These are phyloP conservation scores for Tephrocybe sp. DNA, from an alignment of 768 basidiomycete species.

Conservation along the genomic window DNA sequence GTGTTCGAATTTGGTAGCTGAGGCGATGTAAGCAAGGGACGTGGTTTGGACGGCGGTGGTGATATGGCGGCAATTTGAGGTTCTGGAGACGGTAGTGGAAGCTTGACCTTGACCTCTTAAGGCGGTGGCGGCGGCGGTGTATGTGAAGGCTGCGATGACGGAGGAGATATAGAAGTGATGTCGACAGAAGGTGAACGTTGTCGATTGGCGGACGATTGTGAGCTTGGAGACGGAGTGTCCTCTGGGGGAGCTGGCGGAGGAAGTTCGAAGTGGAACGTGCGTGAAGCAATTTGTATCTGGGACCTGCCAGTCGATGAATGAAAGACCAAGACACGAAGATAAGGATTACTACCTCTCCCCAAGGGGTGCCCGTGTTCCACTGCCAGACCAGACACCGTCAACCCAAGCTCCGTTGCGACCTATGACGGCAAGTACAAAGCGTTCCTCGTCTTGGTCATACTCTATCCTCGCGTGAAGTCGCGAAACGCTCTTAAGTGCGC, in stretches of 20 bases:
- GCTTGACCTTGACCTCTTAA: constrained; percentile 49
- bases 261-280: constrained; percentile 95
- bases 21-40: constrained; percentile 36
- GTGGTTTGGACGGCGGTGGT: constrained; percentile 38
- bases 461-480: constrained; percentile 94
- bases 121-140: constrained; percentile 68
- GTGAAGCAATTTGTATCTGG: constrained; percentile 95
- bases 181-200: constrained; percentile 81
- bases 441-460: constrained; percentile 87
- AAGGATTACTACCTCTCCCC: constrained; percentile 63
- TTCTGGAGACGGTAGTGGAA: constrained; percentile 40
- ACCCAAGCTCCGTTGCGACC: constrained; percentile 99
- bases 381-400: constrained; percentile 92
- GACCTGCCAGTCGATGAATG: constrained; percentile 51
- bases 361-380: constrained; percentile 83
- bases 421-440: constrained; percentile 86
- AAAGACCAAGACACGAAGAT: constrained; percentile 8
- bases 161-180: constrained; percentile 79
- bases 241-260: constrained; percentile 84
- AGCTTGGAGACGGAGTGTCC: constrained; percentile 80
- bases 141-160: constrained; percentile 76
- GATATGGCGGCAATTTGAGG: constrained; percentile 39
- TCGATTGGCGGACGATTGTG: constrained; percentile 65
- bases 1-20: constrained; percentile 65
- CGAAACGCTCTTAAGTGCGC: constrained; percentile 96